These are phyloP conservation scores for Lachnellula occidentalis DNA, from an alignment of 2,329 filamentous ascomycete species.

Conservation along the genomic window DNA sequence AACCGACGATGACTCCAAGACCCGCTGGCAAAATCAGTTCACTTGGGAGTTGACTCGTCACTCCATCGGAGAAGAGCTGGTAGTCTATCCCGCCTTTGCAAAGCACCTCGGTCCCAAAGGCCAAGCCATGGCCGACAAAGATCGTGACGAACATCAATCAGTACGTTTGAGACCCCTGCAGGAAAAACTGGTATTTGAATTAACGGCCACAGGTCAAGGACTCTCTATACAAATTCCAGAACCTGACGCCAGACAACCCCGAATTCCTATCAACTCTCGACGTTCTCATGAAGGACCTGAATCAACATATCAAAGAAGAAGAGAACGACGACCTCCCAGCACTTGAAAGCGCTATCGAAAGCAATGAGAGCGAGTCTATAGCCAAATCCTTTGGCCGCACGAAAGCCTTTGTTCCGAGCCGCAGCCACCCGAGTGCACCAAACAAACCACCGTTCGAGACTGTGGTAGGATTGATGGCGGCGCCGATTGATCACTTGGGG, in stretches of 20 bases:
- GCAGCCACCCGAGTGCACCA: slow-evolving; percentile 16
- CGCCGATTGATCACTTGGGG: slow-evolving; percentile 3
- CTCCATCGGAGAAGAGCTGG: slow-evolving; percentile 43
- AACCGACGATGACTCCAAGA: slow-evolving; percentile 33
- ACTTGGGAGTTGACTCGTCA: slow-evolving; percentile 45
- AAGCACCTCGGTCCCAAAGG: slow-evolving; percentile 40
- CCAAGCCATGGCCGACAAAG: slow-evolving; percentile 39
- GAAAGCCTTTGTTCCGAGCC: slow-evolving; percentile 46
- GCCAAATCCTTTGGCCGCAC: slow-evolving; percentile 44
- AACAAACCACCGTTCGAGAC: not conserved
- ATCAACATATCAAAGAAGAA: slow-evolving; percentile 45
- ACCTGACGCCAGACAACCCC: slow-evolving; percentile 34
- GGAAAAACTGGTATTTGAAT: no score
- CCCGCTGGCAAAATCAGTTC: slow-evolving; percentile 42
- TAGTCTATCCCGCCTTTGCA: slow-evolving; percentile 51
- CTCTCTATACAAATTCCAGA: slow-evolving; percentile 44
- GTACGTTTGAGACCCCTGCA: not conserved
- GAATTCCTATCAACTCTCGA: slow-evolving; percentile 41
- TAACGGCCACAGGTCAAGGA: slow-evolving; percentile 42
- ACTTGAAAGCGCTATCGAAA: slow-evolving; percentile 39
- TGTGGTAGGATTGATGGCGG: not conserved
- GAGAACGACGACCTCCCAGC: slow-evolving; percentile 44
- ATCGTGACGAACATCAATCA: slow-evolving; percentile 42
- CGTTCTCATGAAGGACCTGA: slow-evolving; percentile 39
- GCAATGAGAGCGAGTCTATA: slow-evolving; percentile 33